Percentiles rank a stretch among this genome's conserved stretches.
Evolutionary conservation across 2,329 filamentous ascomycete genomes (phyloP).

Genomic region (Xylaria sp.): DNA sequence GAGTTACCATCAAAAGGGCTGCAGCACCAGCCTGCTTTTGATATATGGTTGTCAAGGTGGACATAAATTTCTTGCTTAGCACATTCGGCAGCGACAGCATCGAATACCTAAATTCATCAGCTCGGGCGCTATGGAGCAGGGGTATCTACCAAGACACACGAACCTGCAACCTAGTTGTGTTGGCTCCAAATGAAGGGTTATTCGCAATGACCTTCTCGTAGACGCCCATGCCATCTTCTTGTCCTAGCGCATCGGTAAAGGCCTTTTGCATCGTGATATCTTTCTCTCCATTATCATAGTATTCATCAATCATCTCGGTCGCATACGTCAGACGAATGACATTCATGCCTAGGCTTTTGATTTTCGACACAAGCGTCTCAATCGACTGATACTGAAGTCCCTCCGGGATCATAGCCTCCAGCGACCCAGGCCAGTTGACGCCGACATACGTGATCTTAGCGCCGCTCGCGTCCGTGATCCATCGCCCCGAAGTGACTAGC

Average conservation of each 20-base stretch:
- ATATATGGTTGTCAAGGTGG: slow-evolving; percentile 71
- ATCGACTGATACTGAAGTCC: slow-evolving; percentile 72
- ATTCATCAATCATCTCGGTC: slow-evolving; percentile 72
- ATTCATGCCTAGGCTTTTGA: slow-evolving; percentile 72
- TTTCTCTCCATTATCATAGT: slow-evolving; percentile 59
- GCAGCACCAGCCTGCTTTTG: slow-evolving; percentile 69
- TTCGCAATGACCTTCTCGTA: slow-evolving; percentile 63
- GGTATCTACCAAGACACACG: slow-evolving; percentile 22
- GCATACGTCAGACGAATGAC: slow-evolving; percentile 71
- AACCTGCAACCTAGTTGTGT: slow-evolving; percentile 65
- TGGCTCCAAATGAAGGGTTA: slow-evolving; percentile 66
- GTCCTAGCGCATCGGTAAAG: slow-evolving; percentile 59
- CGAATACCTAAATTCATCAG: slow-evolving; percentile 59
- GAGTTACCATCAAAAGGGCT: slow-evolving; percentile 64
- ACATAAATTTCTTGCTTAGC: slow-evolving; percentile 66
- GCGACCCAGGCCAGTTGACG: slow-evolving; percentile 71
- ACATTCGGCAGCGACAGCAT: slow-evolving; percentile 70
- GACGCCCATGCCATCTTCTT: slow-evolving; percentile 61
- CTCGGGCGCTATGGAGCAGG: not conserved
- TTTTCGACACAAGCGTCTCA: slow-evolving; percentile 63
- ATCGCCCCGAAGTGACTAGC: slow-evolving; percentile 56
- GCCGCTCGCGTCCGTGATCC: slow-evolving; percentile 57
- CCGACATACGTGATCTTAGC: slow-evolving; percentile 63
- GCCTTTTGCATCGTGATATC: slow-evolving; percentile 60
- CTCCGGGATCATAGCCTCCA: slow-evolving; percentile 72